Evolutionary conservation across 495 filamentous ascomycete species (phyloP), one percentile per base, ranked within the genome.

Genomic region (Neurospora africana): DNA sequence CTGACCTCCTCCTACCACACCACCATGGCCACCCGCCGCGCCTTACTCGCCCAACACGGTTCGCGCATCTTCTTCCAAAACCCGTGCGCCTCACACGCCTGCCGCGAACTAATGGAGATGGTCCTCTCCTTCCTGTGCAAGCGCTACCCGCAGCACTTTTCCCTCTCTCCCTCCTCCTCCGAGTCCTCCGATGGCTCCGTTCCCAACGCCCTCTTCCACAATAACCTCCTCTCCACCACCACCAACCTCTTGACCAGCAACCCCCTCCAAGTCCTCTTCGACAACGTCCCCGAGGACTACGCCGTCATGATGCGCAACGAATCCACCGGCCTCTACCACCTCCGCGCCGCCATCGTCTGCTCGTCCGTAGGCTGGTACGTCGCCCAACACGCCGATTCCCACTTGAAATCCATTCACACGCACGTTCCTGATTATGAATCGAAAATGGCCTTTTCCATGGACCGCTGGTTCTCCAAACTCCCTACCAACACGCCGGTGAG

Each of bases 61-160:
- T 83, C 84, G 40, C 75, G 76, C 2, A 89, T 97, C 37, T 86
- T 96, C 38, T 85, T 91, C 43, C 83, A 84, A 47, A 86, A 93
- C 2, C 93, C 94, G 0, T 93, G 93, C 41, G 90, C 91, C 2
- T 92, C 96, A 76, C 81, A 95, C 2, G 93, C 89, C 4, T 92
- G 90, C 79, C 95, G 94, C 76, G 94, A 97, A 77, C 81, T 95
- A 21, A 96, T 97, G 93, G 94, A 97, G 79, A 92, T 94, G 89
- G 86, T 86, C 8, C 74, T 97, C 15, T 91, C 95, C 74, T 97
- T 94, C 76, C 80, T 93, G 36, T 91, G 88, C 73, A 85, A 89
- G 30, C 87, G 94, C 0, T 97, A 97, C 75, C 94, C 94, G 6
- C 88, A 89, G 35, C 89, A 91, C 78, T 97, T 97, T 80, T 83